These are phyloP conservation scores for Oidiodendron maius DNA, from an alignment of 495 filamentous ascomycete genomes.

Conservation along the genomic window DNA sequence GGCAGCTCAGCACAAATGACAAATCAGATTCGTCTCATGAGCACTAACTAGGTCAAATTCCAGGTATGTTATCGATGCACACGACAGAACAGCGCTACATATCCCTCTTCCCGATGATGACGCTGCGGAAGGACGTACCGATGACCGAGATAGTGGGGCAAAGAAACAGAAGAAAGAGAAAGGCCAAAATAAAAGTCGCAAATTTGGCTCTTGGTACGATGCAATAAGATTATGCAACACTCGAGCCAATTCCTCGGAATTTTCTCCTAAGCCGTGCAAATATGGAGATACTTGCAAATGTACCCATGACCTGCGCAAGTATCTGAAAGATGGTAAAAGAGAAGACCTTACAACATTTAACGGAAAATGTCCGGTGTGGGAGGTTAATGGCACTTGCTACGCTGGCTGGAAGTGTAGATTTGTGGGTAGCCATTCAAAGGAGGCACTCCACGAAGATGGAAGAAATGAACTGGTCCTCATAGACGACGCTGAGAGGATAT, in stretches of 20 bases:
- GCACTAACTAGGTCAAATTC: slow-evolving; percentile 7
- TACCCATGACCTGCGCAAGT: slow-evolving; percentile 77
- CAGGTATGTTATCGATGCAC: slow-evolving; percentile 16
- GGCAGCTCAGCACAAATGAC: background rate
- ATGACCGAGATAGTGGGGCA: slow-evolving; percentile 18
- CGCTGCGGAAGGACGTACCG: slow-evolving; percentile 49
- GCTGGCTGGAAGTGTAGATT: slow-evolving; percentile 93
- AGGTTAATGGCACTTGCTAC: slow-evolving; percentile 65
- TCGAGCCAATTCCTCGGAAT: slow-evolving; percentile 60
- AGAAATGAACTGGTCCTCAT: slow-evolving; percentile 73
- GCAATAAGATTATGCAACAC: slow-evolving; percentile 71
- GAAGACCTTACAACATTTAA: slow-evolving; percentile 68
- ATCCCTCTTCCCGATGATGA: slow-evolving; percentile 42
- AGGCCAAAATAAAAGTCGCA: slow-evolving; percentile 81
- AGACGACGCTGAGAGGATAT: slow-evolving; percentile 25
- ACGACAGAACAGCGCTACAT: background rate
- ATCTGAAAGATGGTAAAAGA: slow-evolving; percentile 76
- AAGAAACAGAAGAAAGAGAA: slow-evolving; percentile 58
- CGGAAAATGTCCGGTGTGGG: slow-evolving; percentile 75
- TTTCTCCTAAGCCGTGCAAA: slow-evolving; percentile 63
- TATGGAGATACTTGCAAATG: slow-evolving; percentile 73
- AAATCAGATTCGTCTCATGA: too few relatives aligned
- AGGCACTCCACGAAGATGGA: slow-evolving; percentile 68
- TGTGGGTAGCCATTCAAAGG: slow-evolving; percentile 71
- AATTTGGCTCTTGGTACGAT: slow-evolving; percentile 79